Base-by-base conservation (phyloP, 805 yeast genomes). In the Ogataea paradorogensis region DNA sequence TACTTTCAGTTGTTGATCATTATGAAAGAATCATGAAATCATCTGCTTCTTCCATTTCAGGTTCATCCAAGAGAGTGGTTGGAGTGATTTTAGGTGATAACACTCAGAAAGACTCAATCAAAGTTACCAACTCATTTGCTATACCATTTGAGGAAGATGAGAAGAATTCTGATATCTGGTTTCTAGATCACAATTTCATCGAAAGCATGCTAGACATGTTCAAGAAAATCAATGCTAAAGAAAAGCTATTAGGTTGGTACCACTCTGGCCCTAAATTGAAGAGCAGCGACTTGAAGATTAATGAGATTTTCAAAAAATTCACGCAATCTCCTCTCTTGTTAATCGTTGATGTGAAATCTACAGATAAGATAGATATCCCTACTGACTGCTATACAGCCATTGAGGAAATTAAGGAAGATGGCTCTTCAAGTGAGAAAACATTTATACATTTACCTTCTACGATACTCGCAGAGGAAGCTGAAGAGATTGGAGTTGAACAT, bases 401-500 rank as follows among this genome's bases (percentile, higher is more conserved):
- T 27, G 98, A 93, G 60, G 98, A 93, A 67, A 86, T 93, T 43
- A 90, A 89, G 59, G 95, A 89, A 55, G 98, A 93, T 63, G 99
- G 99, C 15, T 78, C 96, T 1, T 79, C 90, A 4, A 85, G 95
- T 7, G 95, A 88, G 58, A 83, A 84, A 65, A 89, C 97, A 3
- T 93, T 93, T 67, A 78, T 86, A 33, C 99, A 93, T 63, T 80
- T 91, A 22, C 96, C 98, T 9, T 86, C 96, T 10, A 71, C 78
- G 21, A 88, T 95, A 48, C 91, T 86, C 60, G 99, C 99, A 3
- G 99, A 93, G 60, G 99, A 93, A 61, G 99, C 99, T 8, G 99
- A 93, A 66, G 99, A 93, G 65, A 93, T 93, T 52, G 99, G 99
- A 47, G 99, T 93, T 10, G 99, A 93, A 63, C 99, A 93, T 62